Base-by-base conservation (phyloP, 1,139 yeast genomes). In the Magnusiomyces paraingens region DNA sequence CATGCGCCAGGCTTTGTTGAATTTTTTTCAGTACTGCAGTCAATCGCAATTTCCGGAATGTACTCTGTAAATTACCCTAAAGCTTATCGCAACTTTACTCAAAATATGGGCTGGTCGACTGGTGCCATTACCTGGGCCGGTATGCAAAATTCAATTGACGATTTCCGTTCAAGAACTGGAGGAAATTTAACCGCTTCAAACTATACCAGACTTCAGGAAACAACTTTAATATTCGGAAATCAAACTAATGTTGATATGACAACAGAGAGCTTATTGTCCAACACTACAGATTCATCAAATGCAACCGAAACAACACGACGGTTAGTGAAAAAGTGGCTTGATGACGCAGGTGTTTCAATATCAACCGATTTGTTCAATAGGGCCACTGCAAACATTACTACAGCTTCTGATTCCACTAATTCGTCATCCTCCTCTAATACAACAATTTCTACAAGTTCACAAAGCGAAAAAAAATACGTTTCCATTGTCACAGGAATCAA, bases 31-130 rank as follows among this genome's bases (percentile, higher is more conserved):
- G 61, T 63, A 35, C 52, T 66, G 11, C 72, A 69, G 57, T 59
- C 62, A 11, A 62, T 69, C 43, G 69, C 72, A 2, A 57, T 62
- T 32, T 60, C 64, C n/a, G 72, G 72, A 21, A 66, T 69, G 65
- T 62, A 67, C 54, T 61, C 70, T 5, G 59, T 69, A 29, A 56
- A 61, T 22, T 69, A 68, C 53, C 73, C 73, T 6, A 53, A 58
- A 3, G 65, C 68, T 1, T 69, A 68, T 52, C 58, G 65, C 43
- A 57, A 62, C 39, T 69, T 69, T 51, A 54, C 70, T 8, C 62
- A 63, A 39, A 69, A 70, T 55, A 61, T 69, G 43, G 70, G 67
- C 17, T 69, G 73, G 73, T 60, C 67, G 12, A 54, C 61, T 14
- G 70, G 70, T 5, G 58, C 66, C 50, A 59, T 68, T 35, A 60